phyloP scores from a whole-genome alignment of 176 grass and related monocot genomes.

The Paspalum vaginatum region DNA sequence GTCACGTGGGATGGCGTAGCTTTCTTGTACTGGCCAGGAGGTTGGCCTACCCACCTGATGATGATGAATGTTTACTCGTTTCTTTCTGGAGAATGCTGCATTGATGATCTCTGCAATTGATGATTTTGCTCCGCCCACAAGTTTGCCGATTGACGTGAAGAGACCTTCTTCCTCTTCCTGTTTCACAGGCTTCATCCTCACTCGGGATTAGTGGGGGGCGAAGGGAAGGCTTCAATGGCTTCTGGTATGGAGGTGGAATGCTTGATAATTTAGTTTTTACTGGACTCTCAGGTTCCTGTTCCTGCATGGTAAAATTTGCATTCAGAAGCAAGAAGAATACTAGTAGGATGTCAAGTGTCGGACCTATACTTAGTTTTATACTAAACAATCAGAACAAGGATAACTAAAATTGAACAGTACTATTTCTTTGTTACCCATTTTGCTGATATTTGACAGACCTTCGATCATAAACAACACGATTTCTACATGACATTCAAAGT shows the following conservation, averaged over 20 bases:
- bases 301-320: conserved; percentile 45
- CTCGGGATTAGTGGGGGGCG: conserved; percentile 61
- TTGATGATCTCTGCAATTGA: conserved; percentile 53
- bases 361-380: neutral
- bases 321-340: conserved; percentile 43
- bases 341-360: neutral
- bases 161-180: conserved; percentile 68
- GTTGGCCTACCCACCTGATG: conserved; percentile 41
- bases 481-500: neutral
- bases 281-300: conserved; percentile 41
- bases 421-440: neutral
- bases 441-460: conserved; percentile 8
- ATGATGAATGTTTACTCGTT: conserved; percentile 48
- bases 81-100: conserved; percentile 65
- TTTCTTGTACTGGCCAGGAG: conserved; percentile 62
- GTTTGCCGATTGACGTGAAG: conserved; percentile 58
- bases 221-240: conserved; percentile 54
- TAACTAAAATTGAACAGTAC: neutral
- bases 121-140: conserved; percentile 59
- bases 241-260: conserved; percentile 64
- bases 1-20: conserved; percentile 60
- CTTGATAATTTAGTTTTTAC: conserved; percentile 57
- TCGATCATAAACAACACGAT: conserved; percentile 20
- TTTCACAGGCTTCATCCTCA: conserved; percentile 59
- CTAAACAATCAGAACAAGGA: conserved; percentile 18